These are phyloP conservation scores for Capsicum rhomboideum DNA, from an alignment of 257 asterid species.

Conservation along the genomic window DNA sequence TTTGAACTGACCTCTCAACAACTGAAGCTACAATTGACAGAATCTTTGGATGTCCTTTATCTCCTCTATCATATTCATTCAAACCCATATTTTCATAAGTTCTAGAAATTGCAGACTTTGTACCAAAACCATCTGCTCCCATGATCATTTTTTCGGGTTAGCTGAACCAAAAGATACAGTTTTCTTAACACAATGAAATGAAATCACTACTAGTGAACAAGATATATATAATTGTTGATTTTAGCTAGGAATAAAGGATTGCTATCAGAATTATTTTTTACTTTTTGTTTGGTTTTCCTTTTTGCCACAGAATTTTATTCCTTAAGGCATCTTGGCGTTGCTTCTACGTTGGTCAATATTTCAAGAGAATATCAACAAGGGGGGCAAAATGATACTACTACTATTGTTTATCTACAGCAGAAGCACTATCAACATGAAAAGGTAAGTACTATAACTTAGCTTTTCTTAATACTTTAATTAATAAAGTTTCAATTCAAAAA, in stretches of 20 bases:
- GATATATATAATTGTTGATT: not conserved
- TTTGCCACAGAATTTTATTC: not conserved
- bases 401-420: not conserved
- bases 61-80: slow-evolving; percentile 5
- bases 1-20: slow-evolving; percentile 19
- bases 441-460: not conserved
- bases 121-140: slow-evolving; percentile 19
- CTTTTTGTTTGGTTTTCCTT: slow-evolving; percentile 1
- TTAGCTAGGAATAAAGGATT: not conserved
- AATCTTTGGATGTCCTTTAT: slow-evolving; percentile 16
- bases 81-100: slow-evolving; percentile 4
- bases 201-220: not conserved
- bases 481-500: not conserved
- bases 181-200: not conserved
- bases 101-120: slow-evolving; percentile 4
- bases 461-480: not conserved
- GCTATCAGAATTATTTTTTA: not conserved
- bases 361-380: not conserved
- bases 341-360: slow-evolving; percentile 4
- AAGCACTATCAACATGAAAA: not conserved
- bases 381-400: not conserved
- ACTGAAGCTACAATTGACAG: slow-evolving; percentile 20
- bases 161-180: not conserved
- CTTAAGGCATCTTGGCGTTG: slow-evolving; percentile 3
- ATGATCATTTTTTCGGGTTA: not conserved